phyloP scores from a whole-genome alignment of 2,329 filamentous ascomycete genomes.

The Colletotrichum simmondsii region DNA sequence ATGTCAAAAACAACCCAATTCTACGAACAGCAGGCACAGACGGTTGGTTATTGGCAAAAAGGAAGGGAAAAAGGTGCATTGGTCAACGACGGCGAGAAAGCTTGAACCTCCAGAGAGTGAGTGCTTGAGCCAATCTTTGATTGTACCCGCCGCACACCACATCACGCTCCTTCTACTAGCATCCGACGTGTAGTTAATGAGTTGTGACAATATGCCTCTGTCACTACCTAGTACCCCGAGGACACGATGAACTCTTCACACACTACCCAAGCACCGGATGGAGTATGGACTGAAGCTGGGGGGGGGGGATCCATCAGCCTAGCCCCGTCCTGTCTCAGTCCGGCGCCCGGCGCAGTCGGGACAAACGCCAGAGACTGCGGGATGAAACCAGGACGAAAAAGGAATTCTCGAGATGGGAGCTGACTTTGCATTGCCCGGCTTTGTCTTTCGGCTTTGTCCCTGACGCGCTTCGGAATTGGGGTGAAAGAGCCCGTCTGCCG shows the following conservation, averaged over 20 bases:
- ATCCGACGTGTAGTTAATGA: background rate
- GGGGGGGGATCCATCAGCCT: background rate
- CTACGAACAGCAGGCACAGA: background rate
- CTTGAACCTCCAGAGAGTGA: background rate
- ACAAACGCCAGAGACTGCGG: background rate
- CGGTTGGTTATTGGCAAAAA: background rate
- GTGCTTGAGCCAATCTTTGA: background rate
- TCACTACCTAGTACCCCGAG: background rate
- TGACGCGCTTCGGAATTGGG: conserved; percentile 11
- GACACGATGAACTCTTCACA: background rate
- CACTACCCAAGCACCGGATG: background rate
- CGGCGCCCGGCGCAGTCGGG: conserved; percentile 14
- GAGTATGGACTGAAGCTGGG: background rate
- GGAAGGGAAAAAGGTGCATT: too few relatives aligned
- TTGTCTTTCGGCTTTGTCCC: conserved; percentile 19
- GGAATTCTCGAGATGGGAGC: background rate
- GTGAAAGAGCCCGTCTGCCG: background rate
- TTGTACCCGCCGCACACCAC: background rate
- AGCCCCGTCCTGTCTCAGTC: conserved; percentile 16
- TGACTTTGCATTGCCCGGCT: background rate
- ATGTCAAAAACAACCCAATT: background rate
- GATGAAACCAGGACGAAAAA: conserved; percentile 4
- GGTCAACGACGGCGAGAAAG: background rate
- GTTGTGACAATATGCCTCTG: background rate
- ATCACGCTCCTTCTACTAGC: background rate